A percentile compares a stretch with the other conserved stretches of the same genome.
Conservation (phyloP, 2,329 filamentous ascomycete genomes). For the Fusarium sp. region DNA sequence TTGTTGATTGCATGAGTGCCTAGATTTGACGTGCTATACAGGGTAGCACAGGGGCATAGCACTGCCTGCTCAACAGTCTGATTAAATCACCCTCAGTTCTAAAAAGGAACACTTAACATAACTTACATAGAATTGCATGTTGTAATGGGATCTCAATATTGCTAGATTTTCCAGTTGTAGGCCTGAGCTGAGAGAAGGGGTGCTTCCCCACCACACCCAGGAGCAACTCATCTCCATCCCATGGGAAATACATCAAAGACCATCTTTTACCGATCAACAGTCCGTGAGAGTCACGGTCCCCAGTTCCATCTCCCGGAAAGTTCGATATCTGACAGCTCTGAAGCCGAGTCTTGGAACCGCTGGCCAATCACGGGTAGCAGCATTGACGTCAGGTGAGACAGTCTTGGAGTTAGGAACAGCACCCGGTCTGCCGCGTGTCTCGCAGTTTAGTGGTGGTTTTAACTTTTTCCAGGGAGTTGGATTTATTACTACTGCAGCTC, state of each 20-base stretch:
- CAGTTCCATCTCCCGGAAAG: neutral
- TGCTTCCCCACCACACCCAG: neutral
- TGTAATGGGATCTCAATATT: neutral
- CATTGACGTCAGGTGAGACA: neutral
- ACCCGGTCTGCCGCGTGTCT: neutral
- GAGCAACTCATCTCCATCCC: neutral
- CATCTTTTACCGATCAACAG: neutral
- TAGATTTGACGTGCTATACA: neutral
- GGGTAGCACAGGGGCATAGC: neutral
- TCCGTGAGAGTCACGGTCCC: neutral
- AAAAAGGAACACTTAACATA: neutral
- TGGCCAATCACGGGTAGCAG: neutral
- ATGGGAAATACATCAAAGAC: neutral
- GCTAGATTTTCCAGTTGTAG: neutral
- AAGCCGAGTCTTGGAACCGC: neutral
- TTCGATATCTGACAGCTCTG: neutral
- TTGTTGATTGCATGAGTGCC: neutral
- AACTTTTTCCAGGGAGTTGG: neutral
- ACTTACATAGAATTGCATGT: neutral
- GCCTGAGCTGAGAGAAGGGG: neutral
- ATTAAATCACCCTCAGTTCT: neutral
- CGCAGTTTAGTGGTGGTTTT: neutral
- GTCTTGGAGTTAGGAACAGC: neutral
- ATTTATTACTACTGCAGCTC: neutral
- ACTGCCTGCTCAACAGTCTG: neutral